phyloP scores from a whole-genome alignment of 2,329 filamentous ascomycete species.

The Neofusicoccum laricinum region DNA sequence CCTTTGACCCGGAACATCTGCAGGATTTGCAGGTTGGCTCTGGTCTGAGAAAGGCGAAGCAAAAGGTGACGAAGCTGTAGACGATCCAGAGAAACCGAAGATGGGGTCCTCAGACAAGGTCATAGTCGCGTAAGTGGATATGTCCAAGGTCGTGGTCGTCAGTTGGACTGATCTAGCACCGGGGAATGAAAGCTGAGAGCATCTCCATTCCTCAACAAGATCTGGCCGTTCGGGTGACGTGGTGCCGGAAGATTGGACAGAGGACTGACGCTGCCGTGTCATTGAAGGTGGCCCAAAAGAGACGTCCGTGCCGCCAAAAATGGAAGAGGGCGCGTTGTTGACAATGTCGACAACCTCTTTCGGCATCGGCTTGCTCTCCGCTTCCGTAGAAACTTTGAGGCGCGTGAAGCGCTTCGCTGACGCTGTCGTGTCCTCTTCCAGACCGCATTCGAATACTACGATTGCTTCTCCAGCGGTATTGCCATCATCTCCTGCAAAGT shows the following conservation, averaged over 20 bases:
- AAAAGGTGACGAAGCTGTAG: conserved; percentile 52
- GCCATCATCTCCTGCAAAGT: conserved; percentile 82
- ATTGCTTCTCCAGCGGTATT: conserved; percentile 72
- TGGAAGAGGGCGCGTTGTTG: conserved; percentile 33
- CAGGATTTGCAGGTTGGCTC: conserved; percentile 41
- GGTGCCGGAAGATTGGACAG: conserved; percentile 1
- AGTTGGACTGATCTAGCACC: conserved; percentile 61
- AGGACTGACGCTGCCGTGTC: conserved; percentile 4
- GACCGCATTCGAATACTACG: conserved; percentile 70
- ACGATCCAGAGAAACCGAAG: conserved; percentile 55
- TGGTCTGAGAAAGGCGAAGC: conserved; percentile 53
- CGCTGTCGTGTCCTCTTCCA: conserved; percentile 56
- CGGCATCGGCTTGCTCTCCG: conserved; percentile 25
- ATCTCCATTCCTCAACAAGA: conserved; percentile 62
- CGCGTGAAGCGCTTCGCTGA: conserved; percentile 59
- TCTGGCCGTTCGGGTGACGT: conserved; percentile 34
- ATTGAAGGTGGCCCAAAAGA: conserved; percentile 26
- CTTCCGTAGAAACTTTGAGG: conserved; percentile 42
- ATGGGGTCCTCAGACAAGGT: conserved; percentile 77
- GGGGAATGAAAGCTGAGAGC: conserved; percentile 61
- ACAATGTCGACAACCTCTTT: background rate
- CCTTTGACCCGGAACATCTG: conserved; percentile 79
- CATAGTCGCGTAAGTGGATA: conserved; percentile 68
- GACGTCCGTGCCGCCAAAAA: conserved; percentile 48
- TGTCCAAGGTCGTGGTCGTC: conserved; percentile 69